Evolutionary conservation across 2,329 filamentous ascomycete genomes (phyloP), one percentile per base, ranked within the genome.

Genomic region (Nemania bipapillata): DNA sequence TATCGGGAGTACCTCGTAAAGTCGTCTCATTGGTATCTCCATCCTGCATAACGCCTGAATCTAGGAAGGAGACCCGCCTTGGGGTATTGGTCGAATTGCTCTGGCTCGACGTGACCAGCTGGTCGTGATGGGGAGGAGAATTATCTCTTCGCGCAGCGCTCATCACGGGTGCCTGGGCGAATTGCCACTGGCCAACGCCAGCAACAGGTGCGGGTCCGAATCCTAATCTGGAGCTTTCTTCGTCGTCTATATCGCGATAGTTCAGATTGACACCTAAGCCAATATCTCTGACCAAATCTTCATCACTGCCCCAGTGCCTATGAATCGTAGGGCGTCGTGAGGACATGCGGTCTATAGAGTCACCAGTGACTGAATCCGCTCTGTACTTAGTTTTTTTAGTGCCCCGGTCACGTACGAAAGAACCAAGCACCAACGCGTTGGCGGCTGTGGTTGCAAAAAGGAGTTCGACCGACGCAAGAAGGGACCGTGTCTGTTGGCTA

Each of bases 381-480:
- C 91, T 90, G 81, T 92, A 97, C 77, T 93, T 96, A 65, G 87
- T 86, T 81, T 96, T 97, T 84, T 98, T 98, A 47, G 94, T 83
- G 28, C 96, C 96, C 61, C 93, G 88, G 78, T 98, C 95, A 15
- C 95, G 89, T 30, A 98, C 89, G 76, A 98, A 98, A 0, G 94
- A 97, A 12, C 95, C 95, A 2, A 99, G 87, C 0, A 97, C 92
- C 22, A 99, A 86, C 2, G 91, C 90, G 78, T 98, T 99, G 12
- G 95, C 92, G 0, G 96, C 91, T 0, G 90, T 89, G 0, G 94
- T 92, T 4, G 96, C 94, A 58, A 95, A 94, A 0, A 98, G 85
- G 7, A 98, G 91, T 77, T 99, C 96, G 20, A 96, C 86, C 0
- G 94, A 97, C 4, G 96, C 96, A 72, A 96, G 86, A 1, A 98